These are phyloP conservation scores for Venturia aucupariae DNA, from an alignment of 2,329 filamentous ascomycete species.

Conservation along the genomic window DNA sequence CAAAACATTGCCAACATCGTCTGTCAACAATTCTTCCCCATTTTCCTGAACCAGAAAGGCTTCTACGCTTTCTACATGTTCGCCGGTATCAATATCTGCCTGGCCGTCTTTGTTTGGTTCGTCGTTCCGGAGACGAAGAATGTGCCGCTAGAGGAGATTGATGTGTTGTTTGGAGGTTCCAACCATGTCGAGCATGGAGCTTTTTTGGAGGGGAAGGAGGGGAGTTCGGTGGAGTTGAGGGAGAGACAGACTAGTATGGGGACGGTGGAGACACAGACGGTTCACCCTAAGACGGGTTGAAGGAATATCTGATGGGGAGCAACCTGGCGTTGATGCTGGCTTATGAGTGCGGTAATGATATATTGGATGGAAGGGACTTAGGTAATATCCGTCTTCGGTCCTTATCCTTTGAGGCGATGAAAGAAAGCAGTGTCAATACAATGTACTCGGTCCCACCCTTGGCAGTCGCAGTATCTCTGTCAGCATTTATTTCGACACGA, in stretches of 20 bases:
- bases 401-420: no score
- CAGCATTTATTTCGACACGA: no score
- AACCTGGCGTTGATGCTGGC: background rate
- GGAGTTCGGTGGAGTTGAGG: background rate
- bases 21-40: slow-evolving; percentile 62
- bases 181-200: slow-evolving; percentile 48
- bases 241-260: background rate
- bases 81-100: slow-evolving; percentile 36
- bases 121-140: slow-evolving; percentile 36
- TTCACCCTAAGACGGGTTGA: background rate
- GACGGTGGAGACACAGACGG: background rate
- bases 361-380: background rate
- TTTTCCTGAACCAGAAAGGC: slow-evolving; percentile 51
- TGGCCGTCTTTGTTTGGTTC: slow-evolving; percentile 34
- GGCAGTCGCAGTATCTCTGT: no score
- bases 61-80: slow-evolving; percentile 51
- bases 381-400: background rate
- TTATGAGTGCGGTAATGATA: background rate
- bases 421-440: no score
- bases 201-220: slow-evolving; percentile 27
- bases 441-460: no score
- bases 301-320: background rate
- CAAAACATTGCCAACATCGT: slow-evolving; percentile 56
- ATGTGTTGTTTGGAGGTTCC: slow-evolving; percentile 45
- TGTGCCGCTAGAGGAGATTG: slow-evolving; percentile 47